Percentiles rank a stretch among this genome's conserved stretches.
Evolutionary conservation across 805 yeast genomes (phyloP).

Genomic region (Starmerella tilneyi): DNA sequence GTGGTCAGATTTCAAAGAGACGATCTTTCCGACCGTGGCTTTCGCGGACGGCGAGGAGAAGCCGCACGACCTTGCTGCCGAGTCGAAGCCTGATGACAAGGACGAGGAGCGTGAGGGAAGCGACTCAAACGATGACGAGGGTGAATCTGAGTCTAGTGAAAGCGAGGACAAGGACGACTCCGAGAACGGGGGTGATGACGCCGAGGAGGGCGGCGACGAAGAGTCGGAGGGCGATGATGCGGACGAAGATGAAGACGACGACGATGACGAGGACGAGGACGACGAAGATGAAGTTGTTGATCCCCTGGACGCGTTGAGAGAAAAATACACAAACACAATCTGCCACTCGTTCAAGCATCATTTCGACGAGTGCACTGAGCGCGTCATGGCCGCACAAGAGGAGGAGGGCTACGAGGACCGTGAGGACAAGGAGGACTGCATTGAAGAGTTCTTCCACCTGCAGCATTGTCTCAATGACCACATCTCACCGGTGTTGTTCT

Average conservation of each 20-base stretch:
- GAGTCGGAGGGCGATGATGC: slow-evolving; percentile 23
- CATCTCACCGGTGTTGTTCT: slow-evolving; percentile 81
- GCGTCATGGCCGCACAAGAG: slow-evolving; percentile 81
- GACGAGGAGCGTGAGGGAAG: slow-evolving; percentile 22
- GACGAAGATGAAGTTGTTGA: slow-evolving; percentile 65
- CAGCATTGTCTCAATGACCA: slow-evolving; percentile 88
- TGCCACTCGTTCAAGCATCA: slow-evolving; percentile 75
- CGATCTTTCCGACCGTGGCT: slow-evolving; percentile 67
- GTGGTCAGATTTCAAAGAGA: slow-evolving; percentile 67
- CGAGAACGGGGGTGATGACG: slow-evolving; percentile 17
- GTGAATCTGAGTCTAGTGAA: slow-evolving; percentile 35
- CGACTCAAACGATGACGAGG: slow-evolving; percentile 32
- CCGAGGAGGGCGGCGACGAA: slow-evolving; percentile 33
- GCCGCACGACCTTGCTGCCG: neutral
- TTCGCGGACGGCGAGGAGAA: slow-evolving; percentile 49
- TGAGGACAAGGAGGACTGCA: slow-evolving; percentile 89
- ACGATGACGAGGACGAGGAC: slow-evolving; percentile 49
- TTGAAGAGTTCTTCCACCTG: slow-evolving; percentile 95
- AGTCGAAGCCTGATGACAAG: slow-evolving; percentile 14
- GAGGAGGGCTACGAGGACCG: slow-evolving; percentile 72
- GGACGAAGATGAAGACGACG: slow-evolving; percentile 40
- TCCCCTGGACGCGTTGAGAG: slow-evolving; percentile 53
- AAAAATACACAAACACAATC: slow-evolving; percentile 40
- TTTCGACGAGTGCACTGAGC: slow-evolving; percentile 87
- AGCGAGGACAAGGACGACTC: slow-evolving; percentile 14